Conservation (phyloP, 1,284 basidiomycete species). For the Microbotryum scabiosae region DNA sequence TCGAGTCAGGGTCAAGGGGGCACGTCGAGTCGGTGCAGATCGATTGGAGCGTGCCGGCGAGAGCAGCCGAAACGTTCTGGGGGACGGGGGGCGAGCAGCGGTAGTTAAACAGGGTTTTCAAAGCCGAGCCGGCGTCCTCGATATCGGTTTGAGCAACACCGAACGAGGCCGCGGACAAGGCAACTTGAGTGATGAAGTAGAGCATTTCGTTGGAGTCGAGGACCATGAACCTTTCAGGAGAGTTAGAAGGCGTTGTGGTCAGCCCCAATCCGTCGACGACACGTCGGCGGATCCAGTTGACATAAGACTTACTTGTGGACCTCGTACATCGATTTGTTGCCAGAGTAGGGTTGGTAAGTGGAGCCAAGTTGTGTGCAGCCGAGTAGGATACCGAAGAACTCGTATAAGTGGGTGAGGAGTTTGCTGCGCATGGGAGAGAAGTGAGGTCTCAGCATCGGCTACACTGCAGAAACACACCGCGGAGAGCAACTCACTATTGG, state of each 20-base stretch:
- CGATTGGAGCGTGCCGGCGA: too few relatives aligned
- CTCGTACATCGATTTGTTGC: conserved; percentile 18
- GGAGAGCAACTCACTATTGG: too few relatives aligned
- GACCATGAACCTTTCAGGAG: conserved; percentile 24
- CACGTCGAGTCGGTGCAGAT: too few relatives aligned
- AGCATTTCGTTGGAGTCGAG: conserved; percentile 9
- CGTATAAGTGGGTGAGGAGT: conserved; percentile 26
- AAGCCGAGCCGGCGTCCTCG: conserved; percentile 10
- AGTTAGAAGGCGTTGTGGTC: too few relatives aligned
- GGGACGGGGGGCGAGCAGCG: neutral
- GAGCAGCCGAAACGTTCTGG: too few relatives aligned
- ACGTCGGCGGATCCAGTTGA: too few relatives aligned
- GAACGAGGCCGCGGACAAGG: conserved; percentile 19
- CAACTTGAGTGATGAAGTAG: conserved; percentile 21
- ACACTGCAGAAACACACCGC: too few relatives aligned
- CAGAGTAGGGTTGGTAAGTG: conserved; percentile 14
- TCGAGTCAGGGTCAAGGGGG: too few relatives aligned
- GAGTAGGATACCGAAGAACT: conserved; percentile 25
- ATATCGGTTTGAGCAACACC: conserved; percentile 21
- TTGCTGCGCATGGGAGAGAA: neutral
- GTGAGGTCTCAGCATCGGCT: too few relatives aligned
- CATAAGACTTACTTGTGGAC: conserved; percentile 12
- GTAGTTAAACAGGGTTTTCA: conserved; percentile 16
- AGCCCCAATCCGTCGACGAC: too few relatives aligned
- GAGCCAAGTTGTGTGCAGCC: conserved; percentile 16